Percentiles rank a stretch among this genome's conserved stretches.
These are phyloP conservation scores for Boletus eberwhitei DNA, from an alignment of 768 basidiomycete species.

Conservation along the genomic window DNA sequence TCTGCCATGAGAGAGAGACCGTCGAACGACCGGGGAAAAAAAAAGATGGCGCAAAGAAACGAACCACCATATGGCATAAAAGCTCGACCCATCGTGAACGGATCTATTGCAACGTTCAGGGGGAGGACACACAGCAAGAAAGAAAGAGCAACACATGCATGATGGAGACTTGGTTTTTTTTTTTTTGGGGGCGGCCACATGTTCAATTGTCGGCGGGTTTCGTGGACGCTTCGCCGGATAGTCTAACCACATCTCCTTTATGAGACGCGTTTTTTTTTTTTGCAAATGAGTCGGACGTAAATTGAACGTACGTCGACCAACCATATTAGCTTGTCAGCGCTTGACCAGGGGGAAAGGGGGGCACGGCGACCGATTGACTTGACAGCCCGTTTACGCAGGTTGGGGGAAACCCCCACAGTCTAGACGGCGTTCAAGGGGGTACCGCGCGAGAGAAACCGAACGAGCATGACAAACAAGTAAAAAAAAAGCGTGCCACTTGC, in stretches of 20 bases:
- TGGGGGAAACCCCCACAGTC: neutral
- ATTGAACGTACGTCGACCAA: slow-evolving; percentile 8
- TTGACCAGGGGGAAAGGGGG: too few species aligned
- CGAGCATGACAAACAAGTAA: too few species aligned
- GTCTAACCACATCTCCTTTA: neutral
- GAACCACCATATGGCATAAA: too few species aligned
- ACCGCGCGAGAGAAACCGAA: too few species aligned
- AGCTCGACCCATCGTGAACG: slow-evolving; percentile 1
- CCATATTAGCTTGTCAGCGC: slow-evolving; percentile 1
- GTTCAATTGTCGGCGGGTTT: slow-evolving; percentile 8
- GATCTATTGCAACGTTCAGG: slow-evolving; percentile 24
- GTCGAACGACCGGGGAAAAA: slow-evolving; percentile 10
- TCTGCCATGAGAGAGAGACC: neutral
- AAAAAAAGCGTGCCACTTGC: slow-evolving; percentile 9
- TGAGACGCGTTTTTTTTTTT: neutral
- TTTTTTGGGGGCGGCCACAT: slow-evolving; percentile 29
- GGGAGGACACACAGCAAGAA: slow-evolving; percentile 11
- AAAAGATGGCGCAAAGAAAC: too few species aligned
- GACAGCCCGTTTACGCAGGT: slow-evolving; percentile 7
- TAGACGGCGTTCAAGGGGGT: too few species aligned
- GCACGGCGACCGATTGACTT: too few species aligned
- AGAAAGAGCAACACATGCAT: neutral
- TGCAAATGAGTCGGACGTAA: slow-evolving; percentile 24
- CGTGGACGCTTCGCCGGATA: too few species aligned
- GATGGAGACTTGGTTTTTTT: slow-evolving; percentile 15